Base-by-base conservation (phyloP, 441 rosid species). In the Croton laevigatus region DNA sequence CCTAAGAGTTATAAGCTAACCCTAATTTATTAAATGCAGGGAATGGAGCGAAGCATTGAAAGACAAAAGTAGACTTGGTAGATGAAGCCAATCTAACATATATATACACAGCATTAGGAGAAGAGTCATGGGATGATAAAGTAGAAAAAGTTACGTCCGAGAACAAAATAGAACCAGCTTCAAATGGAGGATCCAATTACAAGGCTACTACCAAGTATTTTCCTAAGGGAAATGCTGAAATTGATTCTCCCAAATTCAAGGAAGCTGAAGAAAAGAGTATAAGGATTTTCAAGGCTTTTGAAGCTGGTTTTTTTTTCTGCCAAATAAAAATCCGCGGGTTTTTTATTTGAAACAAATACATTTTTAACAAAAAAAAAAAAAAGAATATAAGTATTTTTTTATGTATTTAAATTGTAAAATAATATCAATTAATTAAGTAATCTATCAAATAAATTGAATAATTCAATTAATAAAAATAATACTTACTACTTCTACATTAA, bases 111-210 rank as follows among this genome's bases (percentile, higher is more conserved):
- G 2, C 59, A 8, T 32, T 72, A 4, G 79, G 58, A n/a, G 75
- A 6, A 13, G 54, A 49, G 1, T 20, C 54, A 16, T 46, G 51
- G 54, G 14, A 14, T 13, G 54, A 49, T 3, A 14, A 5, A 49
- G 3, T 17, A 16, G 54, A 49, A 3, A 49, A 49, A 49, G 19
- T 3, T 17, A 49, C n/a, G 4, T 49, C 4, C 5, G 20, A 71
- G 16, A 68, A 66, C 10, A 8, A 46, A 10, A 3, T 46, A 10
- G 51, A 10, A 13, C 16, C 51, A 6, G 16, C 51, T 46, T 16
- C 78, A 0, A 75, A 73, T 1, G 85, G 87, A 10, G 83, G 85
- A 0, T 77, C 80, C 81, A 73, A 13, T 10, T 62, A 59, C 66
- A 84, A 70, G 73, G 69, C 67, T 69, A 44, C 59, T 13, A 79